Evolutionary conservation across 108 stramenopile genomes (phyloP).

Genomic region (Skeletonema costatum): DNA sequence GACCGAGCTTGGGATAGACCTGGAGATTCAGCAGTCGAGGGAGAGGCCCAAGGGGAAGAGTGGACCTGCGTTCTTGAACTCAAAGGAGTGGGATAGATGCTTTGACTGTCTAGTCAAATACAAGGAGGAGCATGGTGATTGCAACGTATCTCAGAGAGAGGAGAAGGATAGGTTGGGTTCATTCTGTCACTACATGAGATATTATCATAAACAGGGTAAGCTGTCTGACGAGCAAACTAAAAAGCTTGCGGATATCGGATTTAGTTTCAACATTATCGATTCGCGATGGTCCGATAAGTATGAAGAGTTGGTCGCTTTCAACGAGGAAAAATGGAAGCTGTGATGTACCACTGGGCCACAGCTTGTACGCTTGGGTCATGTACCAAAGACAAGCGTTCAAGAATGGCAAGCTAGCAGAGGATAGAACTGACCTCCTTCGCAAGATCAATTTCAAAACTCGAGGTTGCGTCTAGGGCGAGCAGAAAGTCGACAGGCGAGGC

Average conservation of each 20-base stretch:
- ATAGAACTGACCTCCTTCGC: slow-evolving; percentile 2
- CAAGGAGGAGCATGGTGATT: slow-evolving; percentile 10
- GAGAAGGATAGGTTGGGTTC: slow-evolving; percentile 8
- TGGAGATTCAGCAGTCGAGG: not conserved
- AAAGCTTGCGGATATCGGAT: not conserved
- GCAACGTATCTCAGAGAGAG: slow-evolving; percentile 15
- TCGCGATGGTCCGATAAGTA: slow-evolving; percentile 11
- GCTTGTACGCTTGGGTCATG: slow-evolving; percentile 21
- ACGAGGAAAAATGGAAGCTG: slow-evolving; percentile 12
- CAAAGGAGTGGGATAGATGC: not conserved
- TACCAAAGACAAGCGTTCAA: slow-evolving; percentile 24
- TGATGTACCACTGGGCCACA: slow-evolving; percentile 22
- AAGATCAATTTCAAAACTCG: slow-evolving; percentile 8
- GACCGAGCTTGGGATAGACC: slow-evolving; percentile 4
- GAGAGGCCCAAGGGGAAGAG: not conserved
- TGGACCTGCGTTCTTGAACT: slow-evolving; percentile 4
- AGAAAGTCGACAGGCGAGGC: not conserved
- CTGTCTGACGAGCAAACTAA: not conserved
- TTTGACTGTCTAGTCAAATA: slow-evolving; percentile 10
- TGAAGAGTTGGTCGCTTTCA: slow-evolving; percentile 2
- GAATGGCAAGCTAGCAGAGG: slow-evolving; percentile 32
- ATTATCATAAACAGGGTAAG: slow-evolving; percentile 7
- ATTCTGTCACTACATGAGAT: slow-evolving; percentile 17
- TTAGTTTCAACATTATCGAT: slow-evolving; percentile 4
- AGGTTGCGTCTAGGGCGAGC: not conserved